Percentiles rank a stretch among this genome's conserved stretches.
phyloP scores from a whole-genome alignment of 169 alveolate species.

The Toxoplasma gondii region DNA sequence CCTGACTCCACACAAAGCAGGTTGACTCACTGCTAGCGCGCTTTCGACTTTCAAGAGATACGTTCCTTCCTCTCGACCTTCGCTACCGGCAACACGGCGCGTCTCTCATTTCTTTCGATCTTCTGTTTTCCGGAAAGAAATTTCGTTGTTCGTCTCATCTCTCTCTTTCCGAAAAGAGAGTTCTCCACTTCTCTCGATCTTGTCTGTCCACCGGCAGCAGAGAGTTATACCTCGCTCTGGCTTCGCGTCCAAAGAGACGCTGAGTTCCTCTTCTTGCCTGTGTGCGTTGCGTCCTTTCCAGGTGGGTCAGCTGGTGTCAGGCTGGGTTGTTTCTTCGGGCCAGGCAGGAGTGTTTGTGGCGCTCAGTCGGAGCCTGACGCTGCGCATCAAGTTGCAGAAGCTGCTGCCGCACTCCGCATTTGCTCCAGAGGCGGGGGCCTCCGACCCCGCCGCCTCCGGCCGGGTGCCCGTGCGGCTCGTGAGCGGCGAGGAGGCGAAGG shows the following conservation, averaged over 20 bases:
- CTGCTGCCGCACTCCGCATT: neutral
- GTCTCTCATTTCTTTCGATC: too few species aligned
- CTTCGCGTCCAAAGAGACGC: neutral
- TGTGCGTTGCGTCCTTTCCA: neutral
- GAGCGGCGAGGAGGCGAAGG: constrained; percentile 15
- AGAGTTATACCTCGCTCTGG: too few species aligned
- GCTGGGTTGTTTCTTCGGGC: constrained; percentile 58
- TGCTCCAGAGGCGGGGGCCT: neutral
- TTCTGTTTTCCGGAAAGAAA: too few species aligned
- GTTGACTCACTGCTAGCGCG: too few species aligned
- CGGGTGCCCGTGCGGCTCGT: neutral
- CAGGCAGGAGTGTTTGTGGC: constrained; percentile 68
- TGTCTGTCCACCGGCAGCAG: too few species aligned
- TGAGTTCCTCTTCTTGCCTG: neutral
- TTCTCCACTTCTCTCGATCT: too few species aligned
- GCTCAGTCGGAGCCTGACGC: constrained; percentile 57
- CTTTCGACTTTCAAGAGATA: too few species aligned
- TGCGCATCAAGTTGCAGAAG: constrained; percentile 61
- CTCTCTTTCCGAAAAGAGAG: too few species aligned
- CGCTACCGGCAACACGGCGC: too few species aligned
- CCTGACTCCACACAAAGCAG: too few species aligned
- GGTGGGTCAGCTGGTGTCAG: constrained; percentile 59
- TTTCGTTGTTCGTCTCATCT: too few species aligned
- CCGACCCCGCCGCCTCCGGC: neutral
- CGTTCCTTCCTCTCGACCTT: too few species aligned